Percentiles rank a stretch among this genome's conserved stretches.
phyloP scores from a whole-genome alignment of 1,284 basidiomycete genomes.

The Boletus sp. region DNA sequence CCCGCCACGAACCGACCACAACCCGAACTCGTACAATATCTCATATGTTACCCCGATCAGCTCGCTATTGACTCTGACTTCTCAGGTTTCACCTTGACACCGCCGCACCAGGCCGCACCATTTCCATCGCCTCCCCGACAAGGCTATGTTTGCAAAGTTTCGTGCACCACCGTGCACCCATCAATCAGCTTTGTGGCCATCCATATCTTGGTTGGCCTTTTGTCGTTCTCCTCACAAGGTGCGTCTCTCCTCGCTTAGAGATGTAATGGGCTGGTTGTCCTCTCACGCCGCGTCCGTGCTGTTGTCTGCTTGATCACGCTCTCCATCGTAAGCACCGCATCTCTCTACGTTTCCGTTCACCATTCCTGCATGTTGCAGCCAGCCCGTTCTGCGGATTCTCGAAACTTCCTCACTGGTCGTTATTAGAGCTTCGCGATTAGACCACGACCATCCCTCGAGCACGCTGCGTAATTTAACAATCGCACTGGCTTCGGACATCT shows the following conservation, averaged over 20 bases:
- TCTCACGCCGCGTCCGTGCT: constrained; percentile 14
- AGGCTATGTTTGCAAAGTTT: neutral
- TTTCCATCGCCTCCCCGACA: neutral
- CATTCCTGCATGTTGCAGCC: constrained; percentile 27
- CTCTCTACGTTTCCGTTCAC: constrained; percentile 14
- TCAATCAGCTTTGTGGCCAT: constrained; percentile 12
- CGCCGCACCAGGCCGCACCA: neutral
- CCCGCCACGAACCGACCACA: constrained; percentile 6
- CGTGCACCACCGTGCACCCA: neutral
- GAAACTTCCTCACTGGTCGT: neutral
- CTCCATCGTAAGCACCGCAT: constrained; percentile 9
- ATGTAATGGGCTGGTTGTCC: neutral
- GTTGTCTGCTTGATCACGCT: neutral
- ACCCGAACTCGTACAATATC: constrained; percentile 11
- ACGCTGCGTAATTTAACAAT: neutral
- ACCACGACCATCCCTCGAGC: neutral
- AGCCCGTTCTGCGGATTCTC: neutral
- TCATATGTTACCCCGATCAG: neutral
- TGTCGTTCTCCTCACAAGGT: constrained; percentile 5
- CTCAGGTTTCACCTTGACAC: constrained; percentile 1
- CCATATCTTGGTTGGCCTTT: neutral
- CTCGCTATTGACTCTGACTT: neutral
- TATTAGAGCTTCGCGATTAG: neutral
- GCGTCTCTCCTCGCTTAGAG: constrained; percentile 13
- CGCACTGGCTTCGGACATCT: neutral